These are phyloP conservation scores for Penicillium psychrosexuale DNA, from an alignment of 2,329 filamentous ascomycete genomes.

Conservation along the genomic window DNA sequence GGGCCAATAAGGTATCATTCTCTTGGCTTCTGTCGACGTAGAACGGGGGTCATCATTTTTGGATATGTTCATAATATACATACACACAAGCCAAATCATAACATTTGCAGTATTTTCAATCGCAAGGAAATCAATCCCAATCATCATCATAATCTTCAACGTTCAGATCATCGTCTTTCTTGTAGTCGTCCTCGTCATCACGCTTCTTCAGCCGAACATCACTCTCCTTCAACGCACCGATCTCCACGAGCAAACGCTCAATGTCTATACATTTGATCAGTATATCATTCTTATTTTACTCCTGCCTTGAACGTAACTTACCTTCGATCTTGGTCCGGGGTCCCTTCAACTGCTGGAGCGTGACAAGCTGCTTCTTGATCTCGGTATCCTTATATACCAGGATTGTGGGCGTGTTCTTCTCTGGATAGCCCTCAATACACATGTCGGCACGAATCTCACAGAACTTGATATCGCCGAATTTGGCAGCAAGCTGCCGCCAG, in stretches of 20 bases:
- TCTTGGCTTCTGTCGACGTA: background rate
- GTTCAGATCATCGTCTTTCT: conserved; percentile 50
- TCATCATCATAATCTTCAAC: conserved; percentile 53
- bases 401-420: conserved; percentile 90
- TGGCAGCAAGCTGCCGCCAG: conserved; percentile 77
- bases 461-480: conserved; percentile 95
- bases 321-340: conserved; percentile 63
- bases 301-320: conserved; percentile 18
- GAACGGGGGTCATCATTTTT: background rate
- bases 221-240: conserved; percentile 73
- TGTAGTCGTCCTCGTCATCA: conserved; percentile 55
- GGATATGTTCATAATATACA: conserved; percentile 22
- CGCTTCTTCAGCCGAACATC: conserved; percentile 69
- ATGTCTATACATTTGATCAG: conserved; percentile 52
- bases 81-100: conserved; percentile 21
- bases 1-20: background rate
- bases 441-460: conserved; percentile 90
- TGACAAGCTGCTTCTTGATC: conserved; percentile 89
- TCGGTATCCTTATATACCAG: conserved; percentile 89
- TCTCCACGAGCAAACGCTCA: conserved; percentile 74
- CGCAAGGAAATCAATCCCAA: conserved; percentile 50
- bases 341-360: conserved; percentile 74
- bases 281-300: background rate
- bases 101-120: conserved; percentile 11
- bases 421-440: conserved; percentile 95